Evolutionary conservation across 2,329 filamentous ascomycete genomes (phyloP), one percentile per base, ranked within the genome.

Genomic region (Neopestalotiopsis sp.): DNA sequence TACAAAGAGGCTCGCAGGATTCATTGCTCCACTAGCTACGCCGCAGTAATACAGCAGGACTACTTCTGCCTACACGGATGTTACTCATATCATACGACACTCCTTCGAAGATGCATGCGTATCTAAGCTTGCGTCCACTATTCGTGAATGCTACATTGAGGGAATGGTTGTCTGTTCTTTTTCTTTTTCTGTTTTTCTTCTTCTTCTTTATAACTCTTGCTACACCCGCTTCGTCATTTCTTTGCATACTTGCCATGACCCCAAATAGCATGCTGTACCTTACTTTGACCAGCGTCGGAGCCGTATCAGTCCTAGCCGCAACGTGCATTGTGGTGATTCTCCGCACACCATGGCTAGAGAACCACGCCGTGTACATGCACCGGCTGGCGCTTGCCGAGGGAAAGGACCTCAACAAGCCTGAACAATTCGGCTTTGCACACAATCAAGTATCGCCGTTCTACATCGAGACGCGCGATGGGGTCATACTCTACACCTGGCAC

Each of bases 361-460:
- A 20, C 17, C 20, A 30, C 17, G 64, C 28, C 20, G 34, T 66
- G 4, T 66, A 58, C 49, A 57, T 57, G 64, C 64, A 56, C 17
- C 14, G 24, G 3, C 34, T 66, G 14, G 40, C 34, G 14, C 24
- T 34, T 10, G 58, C 64, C 5, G 20, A 24, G 2, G 24, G 24
- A 56, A 20, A 45, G 4, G 64, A 66, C 32, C 13, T 42, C 13
- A 14, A 56, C 28, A 28, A 20, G 17, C 64, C 64, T 4, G 64
- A 66, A 45, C 14, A 66, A 20, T 66, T 66, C 57, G 64, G 64
- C 10, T 66, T 66, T 24, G 64, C 12, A 10, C 42, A 20, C 24
- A 32, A 40, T 2, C 64, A 66, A 30, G 52, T 58, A 3, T 32
- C 64, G 1, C 9, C 64, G 1, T 66, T 66, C n/a, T 28, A 66